phyloP scores from a whole-genome alignment of 805 yeast genomes.

The Wickerhamomyces canadensis region DNA sequence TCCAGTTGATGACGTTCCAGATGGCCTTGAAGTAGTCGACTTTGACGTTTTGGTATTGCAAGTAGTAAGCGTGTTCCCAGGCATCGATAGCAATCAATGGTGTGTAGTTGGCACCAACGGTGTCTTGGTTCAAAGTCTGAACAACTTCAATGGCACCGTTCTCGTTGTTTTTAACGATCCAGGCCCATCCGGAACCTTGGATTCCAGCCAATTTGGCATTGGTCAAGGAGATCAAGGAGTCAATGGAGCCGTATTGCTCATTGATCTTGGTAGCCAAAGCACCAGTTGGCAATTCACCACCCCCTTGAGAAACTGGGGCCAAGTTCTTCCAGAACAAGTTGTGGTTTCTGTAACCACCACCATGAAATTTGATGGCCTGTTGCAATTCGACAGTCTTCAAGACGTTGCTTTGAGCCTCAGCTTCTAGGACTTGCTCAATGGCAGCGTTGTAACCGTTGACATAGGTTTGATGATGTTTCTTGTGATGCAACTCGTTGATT shows the following conservation, averaged over 20 bases:
- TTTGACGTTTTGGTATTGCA: conserved; percentile 89
- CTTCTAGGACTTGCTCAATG: conserved; percentile 64
- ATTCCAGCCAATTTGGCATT: conserved; percentile 76
- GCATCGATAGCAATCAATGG: conserved; percentile 90
- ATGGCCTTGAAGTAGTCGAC: conserved; percentile 89
- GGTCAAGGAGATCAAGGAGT: conserved; percentile 55
- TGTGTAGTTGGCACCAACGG: conserved; percentile 56
- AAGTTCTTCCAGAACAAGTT: conserved; percentile 82
- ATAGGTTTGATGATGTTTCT: conserved; percentile 89
- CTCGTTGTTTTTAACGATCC: conserved; percentile 74
- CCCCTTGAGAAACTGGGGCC: conserved; percentile 70
- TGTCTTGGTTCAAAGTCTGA: conserved; percentile 83
- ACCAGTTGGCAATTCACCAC: conserved; percentile 62
- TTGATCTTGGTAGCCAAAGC: conserved; percentile 53
- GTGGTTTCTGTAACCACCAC: conserved; percentile 90
- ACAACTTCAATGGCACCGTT: conserved; percentile 74
- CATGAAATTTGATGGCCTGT: conserved; percentile 81
- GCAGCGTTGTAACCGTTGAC: conserved; percentile 82
- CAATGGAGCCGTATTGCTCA: conserved; percentile 67
- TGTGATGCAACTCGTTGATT: conserved; percentile 82
- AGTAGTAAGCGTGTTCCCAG: conserved; percentile 95
- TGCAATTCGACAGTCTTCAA: conserved; percentile 58
- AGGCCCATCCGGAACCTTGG: conserved; percentile 97
- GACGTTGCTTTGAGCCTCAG: conserved; percentile 52
- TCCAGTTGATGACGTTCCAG: conserved; percentile 94